phyloP scores from a whole-genome alignment of 2,329 filamentous ascomycete species.

The Aspergillus oerlinghausenensis region DNA sequence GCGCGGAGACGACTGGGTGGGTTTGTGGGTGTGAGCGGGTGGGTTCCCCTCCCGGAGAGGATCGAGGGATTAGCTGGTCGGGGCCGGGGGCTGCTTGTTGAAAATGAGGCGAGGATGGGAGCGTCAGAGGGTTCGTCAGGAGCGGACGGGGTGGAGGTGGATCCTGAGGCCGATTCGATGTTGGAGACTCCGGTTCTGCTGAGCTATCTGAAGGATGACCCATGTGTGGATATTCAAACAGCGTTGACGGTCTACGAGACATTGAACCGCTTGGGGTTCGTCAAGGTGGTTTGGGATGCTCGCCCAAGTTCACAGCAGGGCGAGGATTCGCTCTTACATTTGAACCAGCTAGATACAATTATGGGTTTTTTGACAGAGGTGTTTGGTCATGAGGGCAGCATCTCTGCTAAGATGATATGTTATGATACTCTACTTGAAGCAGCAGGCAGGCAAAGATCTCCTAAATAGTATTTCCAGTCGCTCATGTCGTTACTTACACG shows the following conservation, averaged over 20 bases:
- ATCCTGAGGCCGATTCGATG: background rate
- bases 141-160: background rate
- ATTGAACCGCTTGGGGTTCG: background rate
- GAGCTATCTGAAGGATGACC: background rate
- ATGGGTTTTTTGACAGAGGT: background rate
- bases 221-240: background rate
- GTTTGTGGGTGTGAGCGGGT: background rate
- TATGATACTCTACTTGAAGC: background rate
- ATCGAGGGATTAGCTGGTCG: background rate
- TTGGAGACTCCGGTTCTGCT: background rate
- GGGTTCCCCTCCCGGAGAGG: background rate
- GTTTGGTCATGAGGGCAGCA: background rate
- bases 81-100: background rate
- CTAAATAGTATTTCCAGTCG: constrained; percentile 2
- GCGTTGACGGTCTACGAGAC: background rate
- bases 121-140: background rate
- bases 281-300: background rate
- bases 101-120: background rate
- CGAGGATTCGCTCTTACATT: background rate
- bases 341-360: background rate
- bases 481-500: constrained; percentile 12
- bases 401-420: background rate
- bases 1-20: background rate
- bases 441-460: background rate
- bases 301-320: background rate